Percentiles rank a stretch among this genome's conserved stretches.
Evolutionary conservation across 768 basidiomycete genomes (phyloP).

Genomic region (Psilocybe cubensis): DNA sequence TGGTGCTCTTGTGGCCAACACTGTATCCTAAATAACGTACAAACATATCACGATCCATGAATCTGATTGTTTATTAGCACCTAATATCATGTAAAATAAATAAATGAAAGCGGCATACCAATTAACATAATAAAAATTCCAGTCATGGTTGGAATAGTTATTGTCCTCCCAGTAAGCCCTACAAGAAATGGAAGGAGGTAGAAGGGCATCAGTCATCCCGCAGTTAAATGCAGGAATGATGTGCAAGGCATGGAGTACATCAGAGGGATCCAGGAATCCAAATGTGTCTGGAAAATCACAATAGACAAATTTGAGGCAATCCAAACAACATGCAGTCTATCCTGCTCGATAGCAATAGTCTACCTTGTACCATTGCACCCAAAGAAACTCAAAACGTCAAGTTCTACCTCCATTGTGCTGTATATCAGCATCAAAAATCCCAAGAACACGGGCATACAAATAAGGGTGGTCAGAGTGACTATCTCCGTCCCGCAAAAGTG

Average conservation of each 20-base stretch:
- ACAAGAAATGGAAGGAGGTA: constrained; percentile 10
- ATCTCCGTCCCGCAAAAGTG: constrained; percentile 19
- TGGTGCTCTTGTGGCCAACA: constrained; percentile 27
- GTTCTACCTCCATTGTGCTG: constrained; percentile 10
- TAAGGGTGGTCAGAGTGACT: constrained; percentile 23
- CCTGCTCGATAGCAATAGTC: constrained; percentile 28
- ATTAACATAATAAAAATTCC: constrained; percentile 34
- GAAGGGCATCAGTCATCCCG: constrained; percentile 13
- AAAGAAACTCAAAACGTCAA: constrained; percentile 14
- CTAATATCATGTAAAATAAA: not conserved
- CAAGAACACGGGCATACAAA: constrained; percentile 33
- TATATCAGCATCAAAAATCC: constrained; percentile 32
- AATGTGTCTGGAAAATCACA: constrained; percentile 33
- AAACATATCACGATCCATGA: constrained; percentile 34
- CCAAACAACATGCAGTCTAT: constrained; percentile 30
- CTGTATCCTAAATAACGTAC: constrained; percentile 30
- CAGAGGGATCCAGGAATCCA: constrained; percentile 46
- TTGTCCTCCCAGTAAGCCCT: not conserved
- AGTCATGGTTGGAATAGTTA: constrained; percentile 28
- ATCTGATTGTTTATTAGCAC: constrained; percentile 17
- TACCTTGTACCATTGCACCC: constrained; percentile 17
- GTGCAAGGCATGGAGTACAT: constrained; percentile 39
- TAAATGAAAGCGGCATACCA: constrained; percentile 28
- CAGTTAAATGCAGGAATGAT: constrained; percentile 37
- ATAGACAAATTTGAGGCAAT: constrained; percentile 40